Evolutionary conservation across 805 yeast genomes (phyloP).

Genomic region (Candida montana): DNA sequence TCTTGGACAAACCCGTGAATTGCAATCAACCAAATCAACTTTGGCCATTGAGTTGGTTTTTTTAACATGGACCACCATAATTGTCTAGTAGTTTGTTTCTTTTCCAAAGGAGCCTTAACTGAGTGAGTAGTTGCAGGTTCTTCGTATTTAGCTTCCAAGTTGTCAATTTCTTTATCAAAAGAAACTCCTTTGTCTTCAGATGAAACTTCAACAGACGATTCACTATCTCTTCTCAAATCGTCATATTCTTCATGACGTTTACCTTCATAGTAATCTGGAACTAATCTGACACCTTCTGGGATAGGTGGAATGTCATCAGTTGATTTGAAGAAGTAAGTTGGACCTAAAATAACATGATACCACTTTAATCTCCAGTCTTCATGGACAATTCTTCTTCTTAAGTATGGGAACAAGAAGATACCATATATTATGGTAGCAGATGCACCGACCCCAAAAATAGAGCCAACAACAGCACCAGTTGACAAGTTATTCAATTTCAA

Average conservation of each 20-base stretch:
- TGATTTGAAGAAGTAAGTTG: constrained; percentile 47
- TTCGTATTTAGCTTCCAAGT: constrained; percentile 17
- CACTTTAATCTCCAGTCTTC: constrained; percentile 63
- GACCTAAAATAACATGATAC: constrained; percentile 55
- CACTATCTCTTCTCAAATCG: constrained; percentile 3
- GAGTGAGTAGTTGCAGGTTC: constrained; percentile 4
- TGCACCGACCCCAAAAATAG: constrained; percentile 61
- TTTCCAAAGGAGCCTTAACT: constrained; percentile 18
- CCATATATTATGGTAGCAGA: constrained; percentile 49
- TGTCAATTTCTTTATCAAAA: constrained; percentile 19
- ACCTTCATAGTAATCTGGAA: constrained; percentile 62
- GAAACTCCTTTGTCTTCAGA: constrained; percentile 19
- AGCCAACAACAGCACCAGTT: constrained; percentile 46
- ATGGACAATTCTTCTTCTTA: constrained; percentile 52
- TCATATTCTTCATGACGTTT: constrained; percentile 34
- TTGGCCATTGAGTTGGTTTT: constrained; percentile 52
- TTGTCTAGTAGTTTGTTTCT: constrained; percentile 31
- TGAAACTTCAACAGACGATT: constrained; percentile 14
- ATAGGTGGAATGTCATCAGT: constrained; percentile 59
- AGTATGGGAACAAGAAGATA: constrained; percentile 54
- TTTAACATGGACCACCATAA: constrained; percentile 34
- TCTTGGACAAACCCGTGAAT: constrained; percentile 63
- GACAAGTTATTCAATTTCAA: constrained; percentile 51
- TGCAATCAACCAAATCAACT: constrained; percentile 41
- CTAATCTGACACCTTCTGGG: constrained; percentile 51